These are phyloP conservation scores for Larix kaempferi DNA, from an alignment of 75 land plant genomes.

Conservation along the genomic window DNA sequence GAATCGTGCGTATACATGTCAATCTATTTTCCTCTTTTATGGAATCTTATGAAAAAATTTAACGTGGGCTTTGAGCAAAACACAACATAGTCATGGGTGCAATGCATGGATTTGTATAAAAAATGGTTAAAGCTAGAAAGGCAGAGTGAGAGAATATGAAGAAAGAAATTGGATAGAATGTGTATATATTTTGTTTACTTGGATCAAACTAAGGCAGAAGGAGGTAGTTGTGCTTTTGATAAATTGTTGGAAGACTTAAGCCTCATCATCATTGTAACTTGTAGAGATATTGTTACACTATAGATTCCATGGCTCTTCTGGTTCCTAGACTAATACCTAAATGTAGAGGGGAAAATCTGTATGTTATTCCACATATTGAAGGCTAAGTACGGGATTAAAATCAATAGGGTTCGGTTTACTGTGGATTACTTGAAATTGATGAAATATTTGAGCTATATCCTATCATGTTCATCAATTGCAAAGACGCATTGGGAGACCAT, in stretches of 20 bases:
- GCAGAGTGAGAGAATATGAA: slow-evolving; percentile 21
- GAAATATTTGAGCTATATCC: slow-evolving; percentile 12
- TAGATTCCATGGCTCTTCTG: slow-evolving; percentile 13
- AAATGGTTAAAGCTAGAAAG: slow-evolving; percentile 44
- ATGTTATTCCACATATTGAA: background rate
- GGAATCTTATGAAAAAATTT: slow-evolving; percentile 51
- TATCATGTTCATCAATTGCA: slow-evolving; percentile 3
- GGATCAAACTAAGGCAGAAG: slow-evolving; percentile 53
- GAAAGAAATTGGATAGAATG: slow-evolving; percentile 2
- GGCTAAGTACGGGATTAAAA: too few relatives aligned
- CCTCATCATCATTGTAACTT: slow-evolving; percentile 58
- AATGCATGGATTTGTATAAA: slow-evolving; percentile 51
- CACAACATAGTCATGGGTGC: slow-evolving; percentile 26
- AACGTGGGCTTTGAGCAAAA: slow-evolving; percentile 12
- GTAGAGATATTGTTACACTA: slow-evolving; percentile 63
- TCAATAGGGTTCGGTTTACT: background rate
- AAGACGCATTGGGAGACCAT: background rate
- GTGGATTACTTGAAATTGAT: background rate
- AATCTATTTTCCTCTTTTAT: slow-evolving; percentile 48
- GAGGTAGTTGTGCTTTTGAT: slow-evolving; percentile 46
- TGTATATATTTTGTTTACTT: slow-evolving; percentile 54
- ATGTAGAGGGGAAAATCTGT: slow-evolving; percentile 3
- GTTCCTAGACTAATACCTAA: background rate
- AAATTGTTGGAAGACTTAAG: slow-evolving; percentile 66
- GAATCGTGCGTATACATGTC: slow-evolving; percentile 53